Conservation (phyloP, 768 basidiomycete genomes). For the Russula emetica region DNA sequence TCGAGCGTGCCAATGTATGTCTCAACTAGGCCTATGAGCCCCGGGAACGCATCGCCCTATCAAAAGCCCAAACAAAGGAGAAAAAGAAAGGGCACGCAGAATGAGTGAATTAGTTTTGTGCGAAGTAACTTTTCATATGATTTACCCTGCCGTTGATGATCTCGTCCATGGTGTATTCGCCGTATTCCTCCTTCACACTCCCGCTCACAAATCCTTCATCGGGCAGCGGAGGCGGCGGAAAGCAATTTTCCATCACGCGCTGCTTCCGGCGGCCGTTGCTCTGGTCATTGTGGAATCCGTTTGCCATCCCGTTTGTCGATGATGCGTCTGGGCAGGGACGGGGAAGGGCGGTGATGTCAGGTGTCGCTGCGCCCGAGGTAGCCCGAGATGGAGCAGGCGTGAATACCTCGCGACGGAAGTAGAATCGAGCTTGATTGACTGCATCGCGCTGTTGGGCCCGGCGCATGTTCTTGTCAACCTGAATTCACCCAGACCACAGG, state of each 20-base stretch:
- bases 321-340: constrained; percentile 34
- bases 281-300: constrained; percentile 25
- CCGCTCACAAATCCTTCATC: constrained; percentile 41
- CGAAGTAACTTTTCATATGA: background rate
- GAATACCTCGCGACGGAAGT: constrained; percentile 85
- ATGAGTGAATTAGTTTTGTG: background rate
- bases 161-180: constrained; percentile 88
- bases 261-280: constrained; percentile 41
- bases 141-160: constrained; percentile 90
- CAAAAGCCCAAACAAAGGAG: background rate
- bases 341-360: constrained; percentile 29
- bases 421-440: constrained; percentile 68
- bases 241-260: constrained; percentile 69
- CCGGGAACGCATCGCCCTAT: constrained; percentile 66
- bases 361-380: constrained; percentile 41
- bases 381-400: constrained; percentile 38
- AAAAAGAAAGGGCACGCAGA: background rate
- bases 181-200: constrained; percentile 77
- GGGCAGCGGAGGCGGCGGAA: constrained; percentile 53
- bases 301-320: constrained; percentile 26
- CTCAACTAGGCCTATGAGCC: constrained; percentile 74
- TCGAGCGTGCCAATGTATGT: constrained; percentile 87
- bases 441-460: constrained; percentile 85
- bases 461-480: constrained; percentile 98
- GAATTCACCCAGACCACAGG: constrained; percentile 1